These are phyloP conservation scores for Lentinula edodes DNA, from an alignment of 768 basidiomycete species.

Conservation along the genomic window DNA sequence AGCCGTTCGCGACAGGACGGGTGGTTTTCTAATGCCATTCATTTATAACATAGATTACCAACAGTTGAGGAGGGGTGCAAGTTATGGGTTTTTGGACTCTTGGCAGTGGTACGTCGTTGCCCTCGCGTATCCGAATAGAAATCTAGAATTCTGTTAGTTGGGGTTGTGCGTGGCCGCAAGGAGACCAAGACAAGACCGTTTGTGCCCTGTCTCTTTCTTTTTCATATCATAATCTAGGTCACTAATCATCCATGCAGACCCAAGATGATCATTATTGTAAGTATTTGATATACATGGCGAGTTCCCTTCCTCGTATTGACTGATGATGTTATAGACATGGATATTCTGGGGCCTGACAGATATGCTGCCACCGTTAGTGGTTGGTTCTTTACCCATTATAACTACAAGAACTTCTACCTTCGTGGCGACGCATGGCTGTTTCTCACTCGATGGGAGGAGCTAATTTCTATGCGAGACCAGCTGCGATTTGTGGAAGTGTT, in stretches of 20 bases:
- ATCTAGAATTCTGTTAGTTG: conserved; percentile 26
- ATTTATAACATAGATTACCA: conserved; percentile 47
- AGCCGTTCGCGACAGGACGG: conserved; percentile 37
- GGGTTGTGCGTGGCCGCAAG: conserved; percentile 60
- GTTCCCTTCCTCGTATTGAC: background rate
- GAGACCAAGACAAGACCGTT: conserved; percentile 32
- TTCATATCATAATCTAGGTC: background rate
- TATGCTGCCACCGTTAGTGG: conserved; percentile 26
- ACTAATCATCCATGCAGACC: conserved; percentile 21
- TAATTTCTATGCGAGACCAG: conserved; percentile 51
- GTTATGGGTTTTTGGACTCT: conserved; percentile 38
- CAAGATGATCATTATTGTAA: conserved; percentile 45
- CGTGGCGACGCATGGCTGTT: conserved; percentile 66
- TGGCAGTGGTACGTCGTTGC: conserved; percentile 38
- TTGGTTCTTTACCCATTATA: conserved; percentile 35
- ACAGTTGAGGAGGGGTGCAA: conserved; percentile 26
- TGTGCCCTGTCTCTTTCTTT: conserved; percentile 6
- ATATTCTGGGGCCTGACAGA: conserved; percentile 29
- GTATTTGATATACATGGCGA: background rate
- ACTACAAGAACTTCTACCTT: conserved; percentile 61
- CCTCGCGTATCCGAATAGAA: background rate
- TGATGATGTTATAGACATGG: conserved; percentile 26
- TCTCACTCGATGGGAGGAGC: conserved; percentile 64
- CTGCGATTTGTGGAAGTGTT: conserved; percentile 59
- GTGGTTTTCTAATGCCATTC: conserved; percentile 46